Base-by-base conservation (phyloP, 2,329 filamentous ascomycete species). In the Sodiomyces alkalinus region DNA sequence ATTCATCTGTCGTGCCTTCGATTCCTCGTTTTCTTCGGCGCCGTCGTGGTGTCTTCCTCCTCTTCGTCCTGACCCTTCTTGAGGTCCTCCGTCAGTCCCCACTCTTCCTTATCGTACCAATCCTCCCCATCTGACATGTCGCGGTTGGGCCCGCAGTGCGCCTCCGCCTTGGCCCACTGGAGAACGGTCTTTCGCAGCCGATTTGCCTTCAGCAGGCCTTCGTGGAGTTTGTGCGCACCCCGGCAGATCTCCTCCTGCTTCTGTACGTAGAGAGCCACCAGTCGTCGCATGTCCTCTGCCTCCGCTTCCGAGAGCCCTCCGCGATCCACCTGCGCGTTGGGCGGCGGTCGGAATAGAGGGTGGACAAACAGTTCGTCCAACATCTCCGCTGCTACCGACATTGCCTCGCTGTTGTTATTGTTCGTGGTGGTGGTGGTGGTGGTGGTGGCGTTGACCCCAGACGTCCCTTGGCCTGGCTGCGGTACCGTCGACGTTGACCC, bases 51-150 rank as follows among this genome's bases (percentile, higher is more conserved):
- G 37, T 85, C 80, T 46, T 87, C 80, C 46, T 90, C 81, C 43
- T 87, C 81, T 45, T 80, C 75, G 36, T 85, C 79, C 42, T 80
- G 75, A 0, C 81, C 81, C 55, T 90, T 90, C 48, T 81, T 77
- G 6, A 87, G 54, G 39, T 80, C 75, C 35, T 80, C 76, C 7
- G 70, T 65, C 27, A 90, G 49, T 0, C 68, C 70, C 80, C 80
- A 87, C 53, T 82, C 78, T 29, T 82, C 76, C 44, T 69, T 70
- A 50, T 92, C 82, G 45, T 85, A 86, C 79, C 80, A 92, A 47
- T 92, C 82, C 56, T 92, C 82, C 8, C 80, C 80, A 46, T 92
- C 82, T 28, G 78, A 85, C 74, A 90, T 74, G 48, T 86, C 80
- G 27, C 74, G 51, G 46, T 74, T 71, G 12, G 58, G 46, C 2